A percentile compares a stretch with the other conserved stretches of the same genome.
These are phyloP conservation scores for Pinus tabuliformis DNA, from an alignment of 75 land plant genomes.

Conservation along the genomic window DNA sequence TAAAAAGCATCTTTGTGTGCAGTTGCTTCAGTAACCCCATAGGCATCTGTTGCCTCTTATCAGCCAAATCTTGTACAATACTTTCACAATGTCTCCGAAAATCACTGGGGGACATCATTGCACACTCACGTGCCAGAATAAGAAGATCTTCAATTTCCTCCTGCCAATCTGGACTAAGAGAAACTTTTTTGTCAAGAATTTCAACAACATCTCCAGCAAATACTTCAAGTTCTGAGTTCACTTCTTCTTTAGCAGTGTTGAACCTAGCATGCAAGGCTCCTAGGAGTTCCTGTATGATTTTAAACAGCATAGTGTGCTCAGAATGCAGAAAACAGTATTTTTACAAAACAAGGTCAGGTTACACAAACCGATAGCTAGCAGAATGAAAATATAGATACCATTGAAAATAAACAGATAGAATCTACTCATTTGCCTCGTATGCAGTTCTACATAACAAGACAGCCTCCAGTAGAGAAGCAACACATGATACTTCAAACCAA, in stretches of 20 bases:
- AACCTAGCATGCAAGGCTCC: constrained; percentile 60
- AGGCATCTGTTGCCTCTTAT: constrained; percentile 55
- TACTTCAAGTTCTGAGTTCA: constrained; percentile 52
- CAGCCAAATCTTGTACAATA: constrained; percentile 69
- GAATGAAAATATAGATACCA: neutral
- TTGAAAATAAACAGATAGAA: neutral
- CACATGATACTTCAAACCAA: neutral
- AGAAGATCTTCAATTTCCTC: constrained; percentile 54
- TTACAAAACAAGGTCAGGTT: constrained; percentile 7
- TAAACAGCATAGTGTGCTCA: constrained; percentile 1
- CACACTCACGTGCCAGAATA: constrained; percentile 55
- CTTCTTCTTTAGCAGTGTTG: constrained; percentile 77
- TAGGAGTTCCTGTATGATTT: constrained; percentile 40
- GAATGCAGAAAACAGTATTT: neutral
- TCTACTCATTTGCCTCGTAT: neutral
- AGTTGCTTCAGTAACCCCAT: constrained; percentile 53
- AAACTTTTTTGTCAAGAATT: constrained; percentile 36
- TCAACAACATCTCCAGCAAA: constrained; percentile 64
- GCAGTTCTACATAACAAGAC: neutral
- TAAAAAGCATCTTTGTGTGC: constrained; percentile 71
- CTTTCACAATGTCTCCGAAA: constrained; percentile 66
- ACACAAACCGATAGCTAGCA: neutral
- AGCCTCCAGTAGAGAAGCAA: neutral
- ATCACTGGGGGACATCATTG: constrained; percentile 39
- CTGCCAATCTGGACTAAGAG: constrained; percentile 26